Evolutionary conservation across 2,329 filamentous ascomycete genomes (phyloP).

Genomic region (Paecilomyces sp.): DNA sequence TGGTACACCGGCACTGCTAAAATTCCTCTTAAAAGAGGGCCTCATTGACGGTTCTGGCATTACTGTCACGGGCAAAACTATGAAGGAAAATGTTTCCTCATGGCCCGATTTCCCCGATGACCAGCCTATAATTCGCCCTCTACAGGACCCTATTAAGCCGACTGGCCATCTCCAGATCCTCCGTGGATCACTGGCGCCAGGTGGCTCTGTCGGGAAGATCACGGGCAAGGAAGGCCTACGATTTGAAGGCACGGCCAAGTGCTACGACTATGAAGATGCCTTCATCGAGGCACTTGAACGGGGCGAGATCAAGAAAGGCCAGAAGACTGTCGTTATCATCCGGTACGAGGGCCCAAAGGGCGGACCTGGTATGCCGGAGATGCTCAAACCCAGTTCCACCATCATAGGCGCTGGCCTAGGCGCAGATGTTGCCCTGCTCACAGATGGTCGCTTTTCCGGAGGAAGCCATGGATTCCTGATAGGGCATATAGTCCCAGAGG

Average conservation of each 20-base stretch:
- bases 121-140: neutral
- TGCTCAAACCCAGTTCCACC: constrained; percentile 62
- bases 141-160: neutral
- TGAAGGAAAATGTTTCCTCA: neutral
- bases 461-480: neutral
- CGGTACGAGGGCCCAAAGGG: constrained; percentile 64
- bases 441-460: neutral
- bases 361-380: constrained; percentile 64
- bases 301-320: constrained; percentile 59
- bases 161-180: constrained; percentile 64
- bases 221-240: constrained; percentile 60
- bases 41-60: neutral
- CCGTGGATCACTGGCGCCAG: constrained; percentile 58
- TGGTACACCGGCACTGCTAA: constrained; percentile 37
- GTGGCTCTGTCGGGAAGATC: constrained; percentile 61
- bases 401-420: constrained; percentile 59
- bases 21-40: constrained; percentile 26
- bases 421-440: neutral
- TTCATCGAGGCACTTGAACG: constrained; percentile 58
- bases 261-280: constrained; percentile 58
- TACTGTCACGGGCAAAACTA: neutral
- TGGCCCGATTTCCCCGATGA: neutral
- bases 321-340: constrained; percentile 64
- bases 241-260: constrained; percentile 58
- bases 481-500: neutral